Evolutionary conservation across 192 early-diverging fungal genomes (phyloP).

Genomic region (Lobosporangium transversale): DNA sequence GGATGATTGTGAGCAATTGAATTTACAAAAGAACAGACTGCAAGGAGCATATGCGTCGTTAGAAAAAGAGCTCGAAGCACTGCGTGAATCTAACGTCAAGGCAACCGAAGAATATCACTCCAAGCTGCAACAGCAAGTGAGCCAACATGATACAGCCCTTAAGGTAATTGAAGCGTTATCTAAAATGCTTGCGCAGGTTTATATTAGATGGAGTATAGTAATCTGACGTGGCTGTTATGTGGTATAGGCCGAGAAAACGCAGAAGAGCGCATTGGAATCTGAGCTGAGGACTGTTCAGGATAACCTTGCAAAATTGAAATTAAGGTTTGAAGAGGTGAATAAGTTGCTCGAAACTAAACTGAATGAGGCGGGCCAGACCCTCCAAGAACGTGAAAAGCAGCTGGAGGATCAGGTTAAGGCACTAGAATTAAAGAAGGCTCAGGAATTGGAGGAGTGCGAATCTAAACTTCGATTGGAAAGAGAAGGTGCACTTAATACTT

Average conservation of each 20-base stretch:
- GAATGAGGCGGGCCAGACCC: neutral
- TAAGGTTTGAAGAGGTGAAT: neutral
- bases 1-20: conserved; percentile 4
- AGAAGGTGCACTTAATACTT: neutral
- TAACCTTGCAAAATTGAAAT: neutral
- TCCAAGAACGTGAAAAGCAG: conserved; percentile 13
- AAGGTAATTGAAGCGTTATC: conserved; percentile 19
- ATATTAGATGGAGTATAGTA: neutral
- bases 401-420: conserved; percentile 12
- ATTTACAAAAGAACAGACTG: conserved; percentile 1
- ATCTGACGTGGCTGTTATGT: neutral
- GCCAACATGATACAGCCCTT: conserved; percentile 2
- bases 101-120: conserved; percentile 5
- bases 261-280: neutral
- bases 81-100: neutral
- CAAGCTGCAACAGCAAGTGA: neutral
- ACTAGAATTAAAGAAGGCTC: neutral
- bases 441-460: conserved; percentile 13
- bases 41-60: conserved; percentile 2
- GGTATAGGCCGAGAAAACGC: conserved; percentile 13
- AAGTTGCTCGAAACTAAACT: conserved; percentile 7
- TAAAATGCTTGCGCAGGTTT: neutral
- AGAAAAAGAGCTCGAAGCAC: conserved; percentile 12
- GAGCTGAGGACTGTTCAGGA: conserved; percentile 11
- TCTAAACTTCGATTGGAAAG: conserved; percentile 4